Evolutionary conservation across 768 basidiomycete genomes (phyloP).

Genomic region (Naganishia vishniacii): DNA sequence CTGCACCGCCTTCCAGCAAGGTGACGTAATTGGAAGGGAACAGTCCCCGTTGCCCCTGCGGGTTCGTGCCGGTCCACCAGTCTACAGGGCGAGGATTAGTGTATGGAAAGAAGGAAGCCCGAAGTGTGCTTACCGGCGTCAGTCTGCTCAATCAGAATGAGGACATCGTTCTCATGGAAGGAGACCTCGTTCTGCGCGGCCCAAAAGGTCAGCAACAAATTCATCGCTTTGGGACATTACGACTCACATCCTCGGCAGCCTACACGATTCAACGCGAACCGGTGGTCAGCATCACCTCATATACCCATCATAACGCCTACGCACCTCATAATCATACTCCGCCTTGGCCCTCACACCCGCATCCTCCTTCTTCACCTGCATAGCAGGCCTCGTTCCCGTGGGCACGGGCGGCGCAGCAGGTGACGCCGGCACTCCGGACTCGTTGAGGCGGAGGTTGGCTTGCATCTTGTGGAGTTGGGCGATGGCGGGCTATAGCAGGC

Average conservation of each 20-base stretch:
- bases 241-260: slow-evolving; percentile 36
- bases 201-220: slow-evolving; percentile 47
- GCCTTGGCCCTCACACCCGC: slow-evolving; percentile 67
- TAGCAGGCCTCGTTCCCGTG: slow-evolving; percentile 37
- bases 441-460: slow-evolving; percentile 19
- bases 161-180: slow-evolving; percentile 71
- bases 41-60: slow-evolving; percentile 66
- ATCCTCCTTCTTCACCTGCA: slow-evolving; percentile 32
- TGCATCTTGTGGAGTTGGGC: slow-evolving; percentile 15
- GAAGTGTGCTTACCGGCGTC: slow-evolving; percentile 57
- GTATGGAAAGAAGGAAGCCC: background rate
- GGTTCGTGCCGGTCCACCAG: slow-evolving; percentile 81
- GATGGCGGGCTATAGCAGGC: background rate
- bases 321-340: slow-evolving; percentile 68
- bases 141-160: slow-evolving; percentile 74
- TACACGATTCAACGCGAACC: background rate
- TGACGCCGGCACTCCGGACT: slow-evolving; percentile 28
- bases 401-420: slow-evolving; percentile 44
- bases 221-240: background rate
- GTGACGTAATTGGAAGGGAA: slow-evolving; percentile 95
- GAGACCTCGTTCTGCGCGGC: slow-evolving; percentile 77
- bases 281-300: slow-evolving; percentile 15
- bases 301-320: too few relatives aligned
- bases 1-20: slow-evolving; percentile 54
- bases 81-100: slow-evolving; percentile 42